Base-by-base conservation (phyloP, 2,329 filamentous ascomycete species). In the Atkinsonella hypoxylon region DNA sequence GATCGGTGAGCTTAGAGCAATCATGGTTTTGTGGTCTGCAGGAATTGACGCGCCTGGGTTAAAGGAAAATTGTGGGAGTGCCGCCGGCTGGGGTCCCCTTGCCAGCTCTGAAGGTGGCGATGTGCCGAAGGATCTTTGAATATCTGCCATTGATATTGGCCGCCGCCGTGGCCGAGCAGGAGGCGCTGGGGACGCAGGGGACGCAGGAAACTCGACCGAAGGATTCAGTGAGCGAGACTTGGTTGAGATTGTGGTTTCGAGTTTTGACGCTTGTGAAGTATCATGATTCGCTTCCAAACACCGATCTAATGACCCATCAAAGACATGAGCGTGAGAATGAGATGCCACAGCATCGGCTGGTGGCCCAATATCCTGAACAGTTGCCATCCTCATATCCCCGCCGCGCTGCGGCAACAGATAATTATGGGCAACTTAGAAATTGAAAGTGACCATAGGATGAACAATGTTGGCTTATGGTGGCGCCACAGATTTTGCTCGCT, bases 131-230 rank as follows among this genome's bases (percentile, higher is more conserved):
- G 62, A 53, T 22, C 59, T 67, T 53, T 62, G 69, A 26, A 67
- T 65, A 58, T 79, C 76, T 36, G 78, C 72, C 10, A 72, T 73
- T 1, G 78, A 81, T 58, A 71, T 69, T 49, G 76, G 76, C 36
- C 78, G 72, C 58, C 74, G 72, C 54, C 77, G 68, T 9, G 77
- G 72, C 43, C 70, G 34, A 36, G 34, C 11, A 3, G 73, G 70
- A 1, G 74, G 72, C 18, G 70, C 67, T 7, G 76, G 54, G 2
- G 59, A 69, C 1, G 74, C 63, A 8, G 73, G 66, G 44, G 69
- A 65, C 20, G 71, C 65, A 1, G 82, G 83, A 58, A 85, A 85
- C 51, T 81, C 73, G 59, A 85, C 85, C 6, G 75, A 75, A 31
- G 82, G 81, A 49, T 85, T 85, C 45, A 81, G 80, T 47, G 70